Evolutionary conservation across 139 green algal genomes (phyloP).

Genomic region (Chlorella sp.): DNA sequence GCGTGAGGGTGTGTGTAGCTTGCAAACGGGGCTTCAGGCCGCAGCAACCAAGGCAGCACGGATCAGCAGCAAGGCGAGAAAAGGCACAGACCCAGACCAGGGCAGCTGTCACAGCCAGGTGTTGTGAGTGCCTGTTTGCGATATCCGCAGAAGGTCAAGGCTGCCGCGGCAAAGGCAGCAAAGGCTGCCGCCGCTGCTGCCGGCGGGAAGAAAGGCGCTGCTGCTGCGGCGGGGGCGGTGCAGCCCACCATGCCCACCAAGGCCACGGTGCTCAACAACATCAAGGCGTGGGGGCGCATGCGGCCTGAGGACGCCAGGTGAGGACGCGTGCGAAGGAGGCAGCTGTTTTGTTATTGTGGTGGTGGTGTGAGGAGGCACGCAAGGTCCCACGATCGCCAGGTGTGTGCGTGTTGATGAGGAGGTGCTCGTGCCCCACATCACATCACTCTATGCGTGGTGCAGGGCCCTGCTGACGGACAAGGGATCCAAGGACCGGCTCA

Average conservation of each 20-base stretch:
- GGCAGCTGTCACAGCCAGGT: too few species aligned
- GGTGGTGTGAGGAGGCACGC: too few species aligned
- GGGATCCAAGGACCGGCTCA: conserved; percentile 24
- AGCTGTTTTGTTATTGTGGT: too few species aligned
- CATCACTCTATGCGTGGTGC: background rate
- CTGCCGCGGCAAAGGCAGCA: background rate
- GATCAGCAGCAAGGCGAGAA: too few species aligned
- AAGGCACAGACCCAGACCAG: too few species aligned
- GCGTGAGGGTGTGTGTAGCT: background rate
- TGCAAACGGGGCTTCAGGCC: background rate
- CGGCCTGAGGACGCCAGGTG: conserved; percentile 15
- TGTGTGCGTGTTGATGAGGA: background rate
- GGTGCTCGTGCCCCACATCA: background rate
- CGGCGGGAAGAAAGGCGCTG: background rate
- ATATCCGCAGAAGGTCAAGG: background rate
- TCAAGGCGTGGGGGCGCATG: conserved; percentile 8
- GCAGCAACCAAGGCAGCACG: too few species aligned
- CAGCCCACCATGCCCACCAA: background rate
- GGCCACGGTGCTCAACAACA: conserved; percentile 10
- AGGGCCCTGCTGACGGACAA: conserved; percentile 33
- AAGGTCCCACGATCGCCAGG: background rate
- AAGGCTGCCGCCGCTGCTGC: conserved; percentile 1
- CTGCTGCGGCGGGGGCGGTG: background rate
- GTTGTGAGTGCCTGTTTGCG: too few species aligned
- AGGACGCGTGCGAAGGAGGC: too few species aligned